These are phyloP conservation scores for Rhizopus microsporus DNA, from an alignment of 371 early-diverging fungal genomes.

Conservation along the genomic window DNA sequence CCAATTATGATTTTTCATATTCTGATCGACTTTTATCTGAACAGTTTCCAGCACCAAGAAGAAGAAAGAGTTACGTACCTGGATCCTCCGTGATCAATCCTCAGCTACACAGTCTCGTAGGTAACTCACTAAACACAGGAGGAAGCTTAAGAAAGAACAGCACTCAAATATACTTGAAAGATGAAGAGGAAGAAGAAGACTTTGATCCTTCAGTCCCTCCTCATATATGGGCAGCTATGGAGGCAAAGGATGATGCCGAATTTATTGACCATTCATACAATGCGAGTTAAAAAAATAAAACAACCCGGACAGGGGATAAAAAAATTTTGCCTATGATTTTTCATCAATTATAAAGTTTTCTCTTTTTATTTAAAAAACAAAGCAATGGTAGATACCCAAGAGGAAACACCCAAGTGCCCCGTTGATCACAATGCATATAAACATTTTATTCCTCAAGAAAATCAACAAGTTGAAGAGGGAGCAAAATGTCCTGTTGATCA, in stretches of 20 bases:
- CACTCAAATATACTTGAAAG: slow-evolving; percentile 9
- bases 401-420: slow-evolving; percentile 11
- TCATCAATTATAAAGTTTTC: not conserved
- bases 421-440: slow-evolving; percentile 17
- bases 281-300: not conserved
- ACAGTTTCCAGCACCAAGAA: slow-evolving; percentile 21
- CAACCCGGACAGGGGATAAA: not conserved
- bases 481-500: slow-evolving; percentile 37
- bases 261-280: not conserved
- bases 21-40: slow-evolving; percentile 26
- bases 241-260: slow-evolving; percentile 2
- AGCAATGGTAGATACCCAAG: slow-evolving; percentile 34
- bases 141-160: slow-evolving; percentile 18
- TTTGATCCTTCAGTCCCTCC: slow-evolving; percentile 19
- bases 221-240: slow-evolving; percentile 24
- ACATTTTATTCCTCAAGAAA: slow-evolving; percentile 4
- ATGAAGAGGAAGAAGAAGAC: slow-evolving; percentile 18
- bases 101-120: slow-evolving; percentile 24
- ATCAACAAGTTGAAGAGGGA: slow-evolving; percentile 10
- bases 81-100: slow-evolving; percentile 13
- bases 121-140: slow-evolving; percentile 30
- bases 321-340: not conserved
- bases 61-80: slow-evolving; percentile 16
- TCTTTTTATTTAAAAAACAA: slow-evolving; percentile 4
- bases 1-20: slow-evolving; percentile 27